These are phyloP conservation scores for Colletotrichum sp. DNA, from an alignment of 2,329 filamentous ascomycete species.

Conservation along the genomic window DNA sequence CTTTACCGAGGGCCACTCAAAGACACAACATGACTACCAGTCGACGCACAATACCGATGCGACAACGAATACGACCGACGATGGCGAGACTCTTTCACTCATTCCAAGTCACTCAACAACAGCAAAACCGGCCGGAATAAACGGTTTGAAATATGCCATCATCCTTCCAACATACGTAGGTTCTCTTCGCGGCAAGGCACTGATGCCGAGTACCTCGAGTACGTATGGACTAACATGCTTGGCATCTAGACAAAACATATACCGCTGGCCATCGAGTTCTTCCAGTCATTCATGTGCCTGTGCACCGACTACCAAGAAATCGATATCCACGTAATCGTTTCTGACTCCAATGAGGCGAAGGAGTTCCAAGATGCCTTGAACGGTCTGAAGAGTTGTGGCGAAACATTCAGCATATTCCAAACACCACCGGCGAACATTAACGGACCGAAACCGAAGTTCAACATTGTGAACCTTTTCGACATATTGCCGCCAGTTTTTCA, in stretches of 20 bases:
- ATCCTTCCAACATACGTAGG: slow-evolving; percentile 12
- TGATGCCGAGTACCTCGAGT: neutral
- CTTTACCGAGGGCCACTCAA: neutral
- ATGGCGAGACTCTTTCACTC: neutral
- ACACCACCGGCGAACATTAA: neutral
- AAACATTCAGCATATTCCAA: neutral
- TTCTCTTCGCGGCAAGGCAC: no score
- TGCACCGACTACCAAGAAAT: slow-evolving; percentile 7
- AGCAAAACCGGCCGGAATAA: neutral
- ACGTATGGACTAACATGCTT: neutral
- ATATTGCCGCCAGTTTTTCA: neutral
- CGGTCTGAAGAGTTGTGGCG: neutral
- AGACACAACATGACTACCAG: neutral
- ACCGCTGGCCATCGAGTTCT: neutral
- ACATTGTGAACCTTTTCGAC: slow-evolving; percentile 5
- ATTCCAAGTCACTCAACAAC: neutral
- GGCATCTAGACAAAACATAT: neutral
- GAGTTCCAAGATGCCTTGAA: neutral
- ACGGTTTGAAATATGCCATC: neutral
- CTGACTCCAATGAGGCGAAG: neutral
- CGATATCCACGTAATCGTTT: neutral
- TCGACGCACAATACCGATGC: neutral
- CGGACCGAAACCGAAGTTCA: neutral
- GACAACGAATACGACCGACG: neutral
- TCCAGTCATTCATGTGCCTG: slow-evolving; percentile 9